Evolutionary conservation across 1,139 yeast species (phyloP), one percentile per base, ranked within the genome.

Genomic region (Yarrowia galli): DNA sequence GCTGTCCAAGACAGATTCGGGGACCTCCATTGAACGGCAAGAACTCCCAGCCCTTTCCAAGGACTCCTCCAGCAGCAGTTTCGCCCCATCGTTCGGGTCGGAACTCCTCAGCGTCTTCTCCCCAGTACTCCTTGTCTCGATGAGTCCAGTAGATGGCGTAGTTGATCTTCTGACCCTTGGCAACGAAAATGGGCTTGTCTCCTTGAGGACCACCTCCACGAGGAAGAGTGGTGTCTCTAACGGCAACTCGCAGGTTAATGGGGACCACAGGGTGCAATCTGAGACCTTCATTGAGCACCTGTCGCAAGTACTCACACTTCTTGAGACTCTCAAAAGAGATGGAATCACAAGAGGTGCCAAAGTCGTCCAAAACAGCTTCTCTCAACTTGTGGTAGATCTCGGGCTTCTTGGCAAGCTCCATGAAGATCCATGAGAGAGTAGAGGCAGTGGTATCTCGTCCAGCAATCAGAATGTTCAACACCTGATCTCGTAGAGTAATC

Each of bases 181-280:
- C 78, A 43, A 85, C 76, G 69, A 79, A 79, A 10, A 85, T 72
- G 9, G 88, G 88, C 35, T 78, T 68, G 18, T 69, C 68, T 23
- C 79, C 81, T 68, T 84, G 80, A 6, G 77, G 72, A 2, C 86
- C 84, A 22, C 79, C 81, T 20, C 78, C 78, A 1, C 71, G 67
- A 10, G 78, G 78, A 42, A 76, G 71, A 25, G 71, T 68, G 6
- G 78, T 75, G 67, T 78, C 78, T 28, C 75, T 71, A 10, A 79
- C 77, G 20, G 86, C 82, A 49, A 80, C 78, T 71, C 89, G 79
- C 74, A 83, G 83, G 73, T 85, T 85, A 51, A 80, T 73, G 28
- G 89, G 88, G 38, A 85, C 88, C 12, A 84, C 80, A 10, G 89
- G 88, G 72, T 85, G 85, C 71, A 85, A 75, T 70, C 89, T 80